Evolutionary conservation across 179 eudicot species (phyloP), one percentile per base, ranked within the genome.

Genomic region (Beta corolliflora): DNA sequence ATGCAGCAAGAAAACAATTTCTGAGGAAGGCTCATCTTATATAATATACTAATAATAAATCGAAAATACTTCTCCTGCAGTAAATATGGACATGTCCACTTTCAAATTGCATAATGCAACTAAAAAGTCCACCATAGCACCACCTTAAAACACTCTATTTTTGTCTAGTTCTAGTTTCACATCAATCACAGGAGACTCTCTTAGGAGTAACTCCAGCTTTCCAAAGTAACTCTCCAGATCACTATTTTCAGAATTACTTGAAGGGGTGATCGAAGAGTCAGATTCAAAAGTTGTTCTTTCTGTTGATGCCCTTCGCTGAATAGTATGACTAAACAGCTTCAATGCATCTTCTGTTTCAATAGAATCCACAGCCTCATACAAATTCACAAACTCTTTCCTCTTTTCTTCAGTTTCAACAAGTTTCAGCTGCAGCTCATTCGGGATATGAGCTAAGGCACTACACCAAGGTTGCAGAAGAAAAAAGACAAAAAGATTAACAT

Each of bases 381-480:
- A 87, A 66, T 81, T 54, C 71, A 83, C 75, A 79, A 89, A 89
- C 86, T 87, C 88, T 45, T 67, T 82, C 82, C 85, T 81, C 31
- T 81, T 81, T 71, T 91, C 93, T 13, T 86, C 89, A 15, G 89
- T 80, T 78, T 89, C 89, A 70, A 90, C 86, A 86, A 92, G 82
- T 78, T 84, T 91, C 53, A 79, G 86, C 81, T 74, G 89, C 83
- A 91, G 69, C 71, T 85, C 89, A 44, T 79, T 83, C 10, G 98
- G 93, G 71, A 94, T 89, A 82, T 81, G 86, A 81, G 87, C 81
- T 72, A 94, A 80, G 67, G 92, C 94, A 77, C 98, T 96, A 69
- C 60, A 80, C 36, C 76, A 45, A 68, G 73, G 81, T 73, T 52
- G 73, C 78, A 76, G 7, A 77, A 79, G 74, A 50, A 68, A 29